phyloP scores from a whole-genome alignment of 2,329 filamentous ascomycete species.

The Pleoardoris graminearum region DNA sequence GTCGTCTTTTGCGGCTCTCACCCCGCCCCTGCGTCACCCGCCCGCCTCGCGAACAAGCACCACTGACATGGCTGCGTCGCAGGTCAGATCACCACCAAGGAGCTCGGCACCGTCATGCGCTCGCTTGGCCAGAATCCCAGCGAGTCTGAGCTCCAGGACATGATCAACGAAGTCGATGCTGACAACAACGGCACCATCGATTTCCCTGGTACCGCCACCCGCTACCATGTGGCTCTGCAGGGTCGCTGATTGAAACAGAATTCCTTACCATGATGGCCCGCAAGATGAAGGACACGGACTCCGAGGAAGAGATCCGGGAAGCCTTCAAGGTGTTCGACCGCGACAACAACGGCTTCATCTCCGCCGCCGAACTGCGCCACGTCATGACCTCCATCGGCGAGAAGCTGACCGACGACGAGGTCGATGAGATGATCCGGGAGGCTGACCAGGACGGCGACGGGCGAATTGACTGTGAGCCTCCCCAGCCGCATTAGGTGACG shows the following conservation, averaged over 20 bases:
- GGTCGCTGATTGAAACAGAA: slow-evolving; percentile 47
- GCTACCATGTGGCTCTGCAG: background rate
- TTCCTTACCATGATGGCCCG: slow-evolving; percentile 69
- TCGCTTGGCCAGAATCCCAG: slow-evolving; percentile 66
- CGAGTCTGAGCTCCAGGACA: slow-evolving; percentile 65
- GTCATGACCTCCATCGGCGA: slow-evolving; percentile 69
- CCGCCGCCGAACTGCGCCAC: slow-evolving; percentile 62
- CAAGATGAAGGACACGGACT: slow-evolving; percentile 64
- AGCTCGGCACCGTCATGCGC: slow-evolving; percentile 66
- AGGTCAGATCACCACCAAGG: slow-evolving; percentile 67
- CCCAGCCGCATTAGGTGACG: background rate
- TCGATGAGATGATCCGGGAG: slow-evolving; percentile 68
- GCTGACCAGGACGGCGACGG: slow-evolving; percentile 68
- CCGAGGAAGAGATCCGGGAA: slow-evolving; percentile 66
- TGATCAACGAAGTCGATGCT: slow-evolving; percentile 68
- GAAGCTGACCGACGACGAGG: slow-evolving; percentile 64
- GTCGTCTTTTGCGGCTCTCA: slow-evolving; percentile 7
- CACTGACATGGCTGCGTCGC: slow-evolving; percentile 29
- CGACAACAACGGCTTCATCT: slow-evolving; percentile 68
- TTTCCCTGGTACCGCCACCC: slow-evolving; percentile 56
- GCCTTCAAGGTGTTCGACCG: slow-evolving; percentile 70
- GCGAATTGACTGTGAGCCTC: slow-evolving; percentile 62
- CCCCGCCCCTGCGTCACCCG: slow-evolving; percentile 15
- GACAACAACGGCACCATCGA: slow-evolving; percentile 69
- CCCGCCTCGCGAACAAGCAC: slow-evolving; percentile 7